These are phyloP conservation scores for Tieghemostelium lacteum DNA, from an alignment of 78 protist species.

Conservation along the genomic window DNA sequence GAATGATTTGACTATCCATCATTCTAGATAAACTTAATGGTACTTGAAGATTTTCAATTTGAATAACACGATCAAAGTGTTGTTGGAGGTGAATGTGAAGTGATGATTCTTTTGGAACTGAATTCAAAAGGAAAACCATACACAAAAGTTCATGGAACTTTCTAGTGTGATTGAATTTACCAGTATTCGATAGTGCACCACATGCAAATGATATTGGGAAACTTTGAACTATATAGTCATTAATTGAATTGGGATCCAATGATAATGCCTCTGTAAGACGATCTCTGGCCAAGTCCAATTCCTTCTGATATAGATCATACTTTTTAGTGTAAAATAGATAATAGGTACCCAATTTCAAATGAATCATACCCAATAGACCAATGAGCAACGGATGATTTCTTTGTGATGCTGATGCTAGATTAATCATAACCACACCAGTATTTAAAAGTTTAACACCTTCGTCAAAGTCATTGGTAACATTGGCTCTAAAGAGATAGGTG, in stretches of 20 bases:
- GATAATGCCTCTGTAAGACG: conserved; percentile 6
- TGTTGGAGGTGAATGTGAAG: not conserved
- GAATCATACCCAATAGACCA: conserved; percentile 45
- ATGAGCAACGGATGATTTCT: not conserved
- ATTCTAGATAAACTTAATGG: not conserved
- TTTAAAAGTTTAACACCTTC: not conserved
- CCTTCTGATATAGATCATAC: not conserved
- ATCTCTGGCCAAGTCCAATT: not conserved
- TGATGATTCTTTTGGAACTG: not conserved
- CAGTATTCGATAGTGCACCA: not conserved
- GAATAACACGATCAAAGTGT: not conserved
- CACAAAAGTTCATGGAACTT: conserved; percentile 24
- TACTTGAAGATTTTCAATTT: not conserved
- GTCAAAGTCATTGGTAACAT: not conserved
- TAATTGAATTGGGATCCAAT: not conserved
- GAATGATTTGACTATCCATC: not conserved
- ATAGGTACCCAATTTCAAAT: conserved; percentile 26
- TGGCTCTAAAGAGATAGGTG: conserved; percentile 12
- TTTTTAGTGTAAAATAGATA: conserved; percentile 11
- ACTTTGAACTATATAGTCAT: not conserved
- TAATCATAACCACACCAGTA: not conserved
- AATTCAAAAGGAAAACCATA: not conserved
- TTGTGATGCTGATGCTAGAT: not conserved
- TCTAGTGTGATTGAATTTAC: not conserved
- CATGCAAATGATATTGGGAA: conserved; percentile 3